These are phyloP conservation scores for Aspergillus mulundensis DNA, from an alignment of 495 filamentous ascomycete species.

Conservation along the genomic window DNA sequence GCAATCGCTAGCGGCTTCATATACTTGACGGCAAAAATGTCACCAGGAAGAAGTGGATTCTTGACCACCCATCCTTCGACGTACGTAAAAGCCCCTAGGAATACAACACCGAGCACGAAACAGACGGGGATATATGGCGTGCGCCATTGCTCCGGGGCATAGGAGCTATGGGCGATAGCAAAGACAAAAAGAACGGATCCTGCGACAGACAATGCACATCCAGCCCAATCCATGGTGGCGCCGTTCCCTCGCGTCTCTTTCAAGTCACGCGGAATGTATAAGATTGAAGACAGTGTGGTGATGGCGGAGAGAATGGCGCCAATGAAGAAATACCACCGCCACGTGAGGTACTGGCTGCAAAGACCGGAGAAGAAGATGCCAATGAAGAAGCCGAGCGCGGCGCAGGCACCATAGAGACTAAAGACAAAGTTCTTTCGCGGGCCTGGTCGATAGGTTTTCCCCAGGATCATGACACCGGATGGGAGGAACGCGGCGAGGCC, in stretches of 20 bases:
- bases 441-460: slow-evolving; percentile 76
- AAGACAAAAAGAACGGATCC: slow-evolving; percentile 71
- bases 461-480: slow-evolving; percentile 72
- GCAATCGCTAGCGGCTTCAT: slow-evolving; percentile 61
- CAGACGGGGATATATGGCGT: slow-evolving; percentile 68
- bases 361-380: slow-evolving; percentile 80
- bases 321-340: slow-evolving; percentile 81
- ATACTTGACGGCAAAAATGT: slow-evolving; percentile 68
- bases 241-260: slow-evolving; percentile 41
- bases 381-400: slow-evolving; percentile 73
- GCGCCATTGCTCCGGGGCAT: slow-evolving; percentile 64
- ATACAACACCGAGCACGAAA: slow-evolving; percentile 55
- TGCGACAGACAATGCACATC: slow-evolving; percentile 57
- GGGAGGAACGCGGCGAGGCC: slow-evolving; percentile 76
- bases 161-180: slow-evolving; percentile 70
- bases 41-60: slow-evolving; percentile 69
- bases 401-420: slow-evolving; percentile 72
- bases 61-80: slow-evolving; percentile 72
- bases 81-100: slow-evolving; percentile 49
- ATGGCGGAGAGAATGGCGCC: slow-evolving; percentile 54
- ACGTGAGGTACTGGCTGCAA: slow-evolving; percentile 57
- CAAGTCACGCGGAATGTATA: slow-evolving; percentile 64
- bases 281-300: slow-evolving; percentile 49
- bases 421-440: slow-evolving; percentile 85
- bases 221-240: slow-evolving; percentile 69